Conservation (phyloP, 805 yeast species). For the Cyberlindnera misumaiensis region DNA sequence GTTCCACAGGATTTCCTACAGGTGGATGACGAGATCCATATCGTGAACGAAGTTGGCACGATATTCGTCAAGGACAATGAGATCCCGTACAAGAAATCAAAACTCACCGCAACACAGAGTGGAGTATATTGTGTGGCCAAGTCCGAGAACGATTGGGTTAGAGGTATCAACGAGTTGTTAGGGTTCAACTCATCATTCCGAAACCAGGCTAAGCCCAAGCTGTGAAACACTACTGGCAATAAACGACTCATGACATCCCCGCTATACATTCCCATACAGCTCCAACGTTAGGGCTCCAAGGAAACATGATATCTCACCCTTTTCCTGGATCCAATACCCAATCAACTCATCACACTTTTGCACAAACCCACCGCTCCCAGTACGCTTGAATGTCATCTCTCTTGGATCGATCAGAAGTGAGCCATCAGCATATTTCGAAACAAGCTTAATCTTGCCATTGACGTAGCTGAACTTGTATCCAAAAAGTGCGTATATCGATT, state of each 20-base stretch:
- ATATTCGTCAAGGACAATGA: slow-evolving; percentile 46
- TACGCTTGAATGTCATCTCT: slow-evolving; percentile 41
- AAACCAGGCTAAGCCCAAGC: slow-evolving; percentile 27
- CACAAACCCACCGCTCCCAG: slow-evolving; percentile 28
- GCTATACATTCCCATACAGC: slow-evolving; percentile 45
- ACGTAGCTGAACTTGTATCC: slow-evolving; percentile 71
- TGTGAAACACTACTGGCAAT: background rate
- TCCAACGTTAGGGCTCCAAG: slow-evolving; percentile 67
- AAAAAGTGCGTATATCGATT: slow-evolving; percentile 56
- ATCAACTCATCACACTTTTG: slow-evolving; percentile 37
- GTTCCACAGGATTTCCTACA: slow-evolving; percentile 60
- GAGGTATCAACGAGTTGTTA: slow-evolving; percentile 76
- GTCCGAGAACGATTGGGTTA: slow-evolving; percentile 85
- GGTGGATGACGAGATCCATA: slow-evolving; percentile 76
- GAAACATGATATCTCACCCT: slow-evolving; percentile 69
- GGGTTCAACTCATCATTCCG: slow-evolving; percentile 87
- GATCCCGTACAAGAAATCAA: slow-evolving; percentile 30
- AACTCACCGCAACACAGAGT: slow-evolving; percentile 24
- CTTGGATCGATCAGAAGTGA: slow-evolving; percentile 48
- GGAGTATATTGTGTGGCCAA: slow-evolving; percentile 89
- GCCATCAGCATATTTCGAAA: slow-evolving; percentile 41
- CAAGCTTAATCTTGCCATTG: slow-evolving; percentile 48
- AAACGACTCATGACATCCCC: background rate
- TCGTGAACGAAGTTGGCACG: slow-evolving; percentile 58
- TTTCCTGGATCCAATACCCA: slow-evolving; percentile 59